Percentiles rank a stretch among this genome's conserved stretches.
Evolutionary conservation across 805 yeast species (phyloP).

Genomic region (Zygosaccharomyces siamensis): DNA sequence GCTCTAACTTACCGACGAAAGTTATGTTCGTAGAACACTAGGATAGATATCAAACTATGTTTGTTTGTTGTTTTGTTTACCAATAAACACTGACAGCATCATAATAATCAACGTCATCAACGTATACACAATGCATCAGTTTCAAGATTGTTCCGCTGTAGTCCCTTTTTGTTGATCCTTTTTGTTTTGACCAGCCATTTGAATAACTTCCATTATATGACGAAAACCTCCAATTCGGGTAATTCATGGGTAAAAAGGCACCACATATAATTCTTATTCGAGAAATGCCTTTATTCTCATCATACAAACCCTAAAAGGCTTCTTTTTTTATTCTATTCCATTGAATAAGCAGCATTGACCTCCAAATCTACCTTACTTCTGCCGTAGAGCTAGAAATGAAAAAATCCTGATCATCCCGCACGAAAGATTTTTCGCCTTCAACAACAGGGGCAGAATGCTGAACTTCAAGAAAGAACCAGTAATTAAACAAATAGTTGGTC

Average conservation of each 20-base stretch:
- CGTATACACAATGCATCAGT: background rate
- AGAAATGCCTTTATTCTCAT: background rate
- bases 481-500: constrained; percentile 1
- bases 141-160: constrained; percentile 6
- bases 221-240: background rate
- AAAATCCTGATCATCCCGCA: background rate
- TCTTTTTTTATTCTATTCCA: background rate
- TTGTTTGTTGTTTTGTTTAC: constrained; percentile 1
- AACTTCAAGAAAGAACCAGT: constrained; percentile 1
- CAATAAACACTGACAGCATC: constrained; percentile 5
- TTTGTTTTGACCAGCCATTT: constrained; percentile 8
- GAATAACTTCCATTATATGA: background rate
- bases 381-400: background rate
- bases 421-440: background rate
- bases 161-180: background rate
- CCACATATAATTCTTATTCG: background rate
- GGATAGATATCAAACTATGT: background rate
- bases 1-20: background rate
- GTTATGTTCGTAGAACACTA: background rate
- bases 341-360: background rate
- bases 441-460: constrained; percentile 4
- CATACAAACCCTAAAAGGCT: background rate
- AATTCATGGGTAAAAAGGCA: background rate
- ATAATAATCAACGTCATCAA: background rate
- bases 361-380: background rate